A percentile compares a stretch with the other conserved stretches of the same genome.
These are phyloP conservation scores for Lactarius trivialis DNA, from an alignment of 768 basidiomycete genomes.

Conservation along the genomic window DNA sequence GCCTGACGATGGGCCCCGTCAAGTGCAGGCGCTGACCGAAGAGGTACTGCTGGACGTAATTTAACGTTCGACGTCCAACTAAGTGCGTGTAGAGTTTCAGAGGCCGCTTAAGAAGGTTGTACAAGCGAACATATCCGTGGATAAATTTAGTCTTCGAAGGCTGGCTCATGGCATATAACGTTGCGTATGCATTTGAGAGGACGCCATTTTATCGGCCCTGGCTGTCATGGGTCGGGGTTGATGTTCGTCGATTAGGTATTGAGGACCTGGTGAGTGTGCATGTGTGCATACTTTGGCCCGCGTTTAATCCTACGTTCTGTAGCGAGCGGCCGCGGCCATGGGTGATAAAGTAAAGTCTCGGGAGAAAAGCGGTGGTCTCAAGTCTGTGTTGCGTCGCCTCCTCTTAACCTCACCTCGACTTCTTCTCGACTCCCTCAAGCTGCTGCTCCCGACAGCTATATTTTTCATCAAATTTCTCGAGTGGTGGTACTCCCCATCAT, in stretches of 20 bases:
- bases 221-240: slow-evolving; percentile 79
- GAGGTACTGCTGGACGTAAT: slow-evolving; percentile 36
- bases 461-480: slow-evolving; percentile 96
- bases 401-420: slow-evolving; percentile 51
- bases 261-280: slow-evolving; percentile 65
- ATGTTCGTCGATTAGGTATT: slow-evolving; percentile 68
- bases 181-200: slow-evolving; percentile 85
- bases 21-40: slow-evolving; percentile 43
- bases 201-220: slow-evolving; percentile 88
- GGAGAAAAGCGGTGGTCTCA: slow-evolving; percentile 33
- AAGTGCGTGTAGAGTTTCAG: slow-evolving; percentile 38
- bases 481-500: slow-evolving; percentile 98
- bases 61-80: slow-evolving; percentile 7
- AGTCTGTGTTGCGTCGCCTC: slow-evolving; percentile 41
- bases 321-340: slow-evolving; percentile 27
- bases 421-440: slow-evolving; percentile 68
- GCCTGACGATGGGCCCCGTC: slow-evolving; percentile 42
- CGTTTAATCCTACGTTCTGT: slow-evolving; percentile 2
- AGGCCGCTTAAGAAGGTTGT: slow-evolving; percentile 51
- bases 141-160: slow-evolving; percentile 68
- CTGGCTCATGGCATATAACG: slow-evolving; percentile 78
- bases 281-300: neutral
- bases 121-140: slow-evolving; percentile 78
- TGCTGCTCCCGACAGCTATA: slow-evolving; percentile 80
- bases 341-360: slow-evolving; percentile 20